Evolutionary conservation across 164 flowering plant species (phyloP).

Genomic region (Pachysandra terminalis): DNA sequence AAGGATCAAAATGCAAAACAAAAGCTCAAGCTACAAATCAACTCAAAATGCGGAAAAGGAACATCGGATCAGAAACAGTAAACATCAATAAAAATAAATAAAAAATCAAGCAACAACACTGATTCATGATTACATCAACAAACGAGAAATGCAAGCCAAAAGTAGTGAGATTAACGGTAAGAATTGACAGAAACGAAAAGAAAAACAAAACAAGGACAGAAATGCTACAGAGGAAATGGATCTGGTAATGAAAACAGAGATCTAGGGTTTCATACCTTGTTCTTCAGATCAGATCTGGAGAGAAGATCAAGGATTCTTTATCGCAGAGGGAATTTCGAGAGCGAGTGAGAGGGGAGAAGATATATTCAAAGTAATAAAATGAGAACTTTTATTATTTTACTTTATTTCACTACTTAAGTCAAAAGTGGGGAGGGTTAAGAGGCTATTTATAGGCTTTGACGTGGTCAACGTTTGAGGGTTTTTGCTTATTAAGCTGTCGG

Average conservation of each 20-base stretch:
- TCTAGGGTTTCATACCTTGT: slow-evolving; percentile 8
- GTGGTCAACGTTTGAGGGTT: not conserved
- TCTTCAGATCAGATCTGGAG: slow-evolving; percentile 4
- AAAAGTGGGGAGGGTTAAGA: not conserved
- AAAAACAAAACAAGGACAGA: not conserved
- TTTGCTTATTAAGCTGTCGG: too few species aligned
- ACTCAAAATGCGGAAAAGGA: slow-evolving; percentile 1
- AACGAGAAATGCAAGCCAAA: not conserved
- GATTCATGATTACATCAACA: not conserved
- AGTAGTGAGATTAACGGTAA: not conserved
- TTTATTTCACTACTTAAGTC: not conserved
- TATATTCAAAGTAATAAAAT: too few species aligned
- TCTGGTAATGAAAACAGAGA: slow-evolving; percentile 1
- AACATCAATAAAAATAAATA: not conserved
- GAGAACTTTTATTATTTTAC: too few species aligned
- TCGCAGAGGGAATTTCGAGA: not conserved
- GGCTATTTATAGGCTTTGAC: not conserved
- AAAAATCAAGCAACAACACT: not conserved
- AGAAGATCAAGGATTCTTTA: not conserved
- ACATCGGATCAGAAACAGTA: slow-evolving; percentile 13
- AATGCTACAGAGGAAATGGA: not conserved
- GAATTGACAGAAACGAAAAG: not conserved
- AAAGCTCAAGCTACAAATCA: slow-evolving; percentile 2
- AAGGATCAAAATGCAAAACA: not conserved
- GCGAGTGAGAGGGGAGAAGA: not conserved